Conservation (phyloP, 371 early-diverging fungal species). For the Mucor lusitanicus region DNA sequence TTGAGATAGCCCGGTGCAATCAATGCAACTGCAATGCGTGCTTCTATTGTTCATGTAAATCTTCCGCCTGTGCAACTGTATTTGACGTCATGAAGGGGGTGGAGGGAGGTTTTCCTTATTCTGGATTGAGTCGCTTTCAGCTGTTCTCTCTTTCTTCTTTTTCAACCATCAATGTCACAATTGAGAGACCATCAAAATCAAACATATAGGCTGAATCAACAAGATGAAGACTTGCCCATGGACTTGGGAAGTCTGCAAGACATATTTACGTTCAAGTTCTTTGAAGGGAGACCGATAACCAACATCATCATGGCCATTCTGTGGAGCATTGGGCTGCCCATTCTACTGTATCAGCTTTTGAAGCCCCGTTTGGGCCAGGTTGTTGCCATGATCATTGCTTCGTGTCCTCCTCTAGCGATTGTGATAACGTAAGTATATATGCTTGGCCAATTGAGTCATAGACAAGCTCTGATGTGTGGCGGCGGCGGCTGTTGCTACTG, state of each 20-base stretch:
- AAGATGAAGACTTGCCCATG: constrained; percentile 29
- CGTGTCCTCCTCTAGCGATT: constrained; percentile 29
- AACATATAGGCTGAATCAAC: neutral
- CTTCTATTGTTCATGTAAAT: neutral
- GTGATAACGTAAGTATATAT: constrained; percentile 24
- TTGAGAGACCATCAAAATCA: neutral
- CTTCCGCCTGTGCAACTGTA: neutral
- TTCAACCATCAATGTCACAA: neutral
- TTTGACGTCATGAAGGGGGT: neutral
- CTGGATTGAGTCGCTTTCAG: neutral
- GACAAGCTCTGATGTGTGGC: too few species aligned
- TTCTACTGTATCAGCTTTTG: constrained; percentile 24
- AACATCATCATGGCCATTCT: constrained; percentile 32
- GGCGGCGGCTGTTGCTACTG: too few species aligned
- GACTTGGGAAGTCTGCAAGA: constrained; percentile 25
- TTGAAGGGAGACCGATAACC: constrained; percentile 24
- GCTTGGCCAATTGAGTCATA: neutral
- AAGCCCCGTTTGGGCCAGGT: constrained; percentile 29
- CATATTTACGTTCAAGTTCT: constrained; percentile 29
- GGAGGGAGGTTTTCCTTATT: too few species aligned
- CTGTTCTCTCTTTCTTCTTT: neutral
- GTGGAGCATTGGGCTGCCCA: constrained; percentile 34
- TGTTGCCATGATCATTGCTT: constrained; percentile 29
- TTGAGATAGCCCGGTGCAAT: neutral
- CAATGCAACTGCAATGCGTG: neutral